Base-by-base conservation (phyloP, 2,329 filamentous ascomycete species). In the Claviceps africana region DNA sequence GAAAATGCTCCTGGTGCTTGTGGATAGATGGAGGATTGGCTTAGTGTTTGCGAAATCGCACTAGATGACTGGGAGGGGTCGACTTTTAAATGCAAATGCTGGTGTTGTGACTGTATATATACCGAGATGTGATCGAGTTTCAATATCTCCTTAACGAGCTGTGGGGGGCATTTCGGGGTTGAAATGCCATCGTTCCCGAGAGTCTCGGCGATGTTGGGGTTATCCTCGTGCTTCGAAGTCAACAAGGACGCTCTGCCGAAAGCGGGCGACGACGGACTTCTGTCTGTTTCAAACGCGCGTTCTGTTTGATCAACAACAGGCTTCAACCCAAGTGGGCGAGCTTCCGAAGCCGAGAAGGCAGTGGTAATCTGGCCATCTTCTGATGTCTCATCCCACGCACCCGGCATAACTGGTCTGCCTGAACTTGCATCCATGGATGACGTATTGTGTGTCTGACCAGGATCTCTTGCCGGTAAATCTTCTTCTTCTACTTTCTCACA, bases 1-100 rank as follows among this genome's bases (percentile, higher is more conserved):
- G 80, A 84, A 61, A 84, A 84, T 2, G 81, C 74, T 0, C 81
- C 82, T 1, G 81, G 81, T 3, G 82, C 62, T 58, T 81, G 71
- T 0, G 74, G 72, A n/a, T 70, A 70, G 11, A 69, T 55, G 1
- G 73, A 75, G 39, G 54, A 53, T 10, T 60, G 65, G 0, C 61
- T 60, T 39, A 73, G 55, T 15, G 65, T 62, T 33, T 64, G 60
- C 8, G 61, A 59, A 7, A 66, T 56, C 25, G 63, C 58, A 9
- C 60, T 53, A 3, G 61, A 53, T 0, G 65, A 62, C 28, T 65
- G 63, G 0, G 62, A 58, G 1, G 60, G 56, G 7, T 58, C 54
- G 17, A 64, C 48, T 4, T 69, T 58, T 7, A 72, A 59, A 22
- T 72, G 62, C 28, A 72, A 59, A 46, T 74, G 69, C 10, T 73